Evolutionary conservation across 2,329 filamentous ascomycete genomes (phyloP), one percentile per base, ranked within the genome.

Genomic region (Colletotrichum sp.): DNA sequence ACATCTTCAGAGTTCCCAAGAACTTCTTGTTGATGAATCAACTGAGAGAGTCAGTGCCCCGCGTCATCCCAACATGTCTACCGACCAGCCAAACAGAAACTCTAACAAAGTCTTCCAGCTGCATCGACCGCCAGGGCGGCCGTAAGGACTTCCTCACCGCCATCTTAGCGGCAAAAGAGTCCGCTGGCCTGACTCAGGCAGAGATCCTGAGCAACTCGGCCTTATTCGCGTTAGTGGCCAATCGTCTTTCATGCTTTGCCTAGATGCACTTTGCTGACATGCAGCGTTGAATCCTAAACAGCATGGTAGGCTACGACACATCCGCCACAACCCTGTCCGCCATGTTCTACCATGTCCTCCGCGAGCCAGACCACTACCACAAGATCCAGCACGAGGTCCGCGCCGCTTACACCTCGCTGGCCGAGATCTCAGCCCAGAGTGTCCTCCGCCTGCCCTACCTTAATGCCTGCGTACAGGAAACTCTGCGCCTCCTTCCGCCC

Each of bases 381-480:
- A 28, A 52, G 32, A 10, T 73, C 7, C 71, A 69, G n/a, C 16
- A 10, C n/a, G 56, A 63, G 5, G 56, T 73, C 7, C 56, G 58
- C 13, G 24, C 7, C 5, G 24, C 24, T 3, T 73, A 56, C 34
- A 12, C 43, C 1, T 63, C 71, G 3, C n/a, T 28, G 7, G 32
- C 18, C 7, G 64, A 69, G 3, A 58, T 73, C 58, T 38, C 65
- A 4, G 56, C 38, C 3, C 65, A 55, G 16, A 58, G 38, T 5
- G 71, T 73, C 3, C 65, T 73, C 14, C 65, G 26, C 1, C 72
- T 72, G 3, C 68, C 75, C 2, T 72, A 69, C 21, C 26, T 71
- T 4, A 84, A 83, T 7, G 90, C 89, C 36, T 86, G 90, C 30
- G 85, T 91, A 75, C 89, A 90, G 76, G 90, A 92, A 80, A 83